Evolutionary conservation across 1,284 basidiomycete genomes (phyloP).

Genomic region (Malassezia brasiliensis): DNA sequence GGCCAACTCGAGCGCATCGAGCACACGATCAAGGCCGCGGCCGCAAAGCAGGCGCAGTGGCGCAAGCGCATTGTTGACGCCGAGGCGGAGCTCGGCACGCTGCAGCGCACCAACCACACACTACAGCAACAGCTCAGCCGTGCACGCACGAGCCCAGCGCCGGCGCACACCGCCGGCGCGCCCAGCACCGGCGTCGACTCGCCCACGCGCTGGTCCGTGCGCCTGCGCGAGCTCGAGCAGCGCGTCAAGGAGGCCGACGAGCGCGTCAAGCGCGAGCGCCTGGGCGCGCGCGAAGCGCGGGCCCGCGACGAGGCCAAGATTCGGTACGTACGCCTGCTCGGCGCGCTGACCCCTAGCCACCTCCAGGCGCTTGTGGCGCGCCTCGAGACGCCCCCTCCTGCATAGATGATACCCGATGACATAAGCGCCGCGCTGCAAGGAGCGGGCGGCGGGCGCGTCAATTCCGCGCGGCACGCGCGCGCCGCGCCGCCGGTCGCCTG

Average conservation of each 20-base stretch:
- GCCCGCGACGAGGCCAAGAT: conserved; percentile 20
- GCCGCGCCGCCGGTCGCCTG: neutral
- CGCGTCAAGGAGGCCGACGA: conserved; percentile 77
- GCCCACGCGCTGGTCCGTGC: conserved; percentile 26
- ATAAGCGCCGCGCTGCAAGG: conserved; percentile 11
- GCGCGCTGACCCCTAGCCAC: conserved; percentile 1
- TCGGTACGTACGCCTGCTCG: conserved; percentile 3
- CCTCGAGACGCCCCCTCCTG: conserved; percentile 8
- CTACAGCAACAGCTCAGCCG: conserved; percentile 62
- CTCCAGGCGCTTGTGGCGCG: conserved; percentile 13
- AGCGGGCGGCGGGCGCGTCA: conserved; percentile 3
- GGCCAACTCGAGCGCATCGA: conserved; percentile 90
- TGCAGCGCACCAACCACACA: conserved; percentile 64
- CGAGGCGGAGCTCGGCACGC: conserved; percentile 70
- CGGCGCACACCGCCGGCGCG: too few relatives aligned
- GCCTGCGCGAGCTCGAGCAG: conserved; percentile 62
- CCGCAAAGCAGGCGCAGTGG: conserved; percentile 76
- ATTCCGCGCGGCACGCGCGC: neutral
- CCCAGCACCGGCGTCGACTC: neutral
- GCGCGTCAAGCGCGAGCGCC: conserved; percentile 84
- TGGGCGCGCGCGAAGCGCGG: conserved; percentile 77
- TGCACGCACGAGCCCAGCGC: neutral
- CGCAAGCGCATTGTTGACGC: conserved; percentile 69
- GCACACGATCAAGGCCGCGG: conserved; percentile 68
- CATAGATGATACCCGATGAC: conserved; percentile 16